Evolutionary conservation across 148 eudicot species (phyloP).

Genomic region (Euryodendron excelsum): DNA sequence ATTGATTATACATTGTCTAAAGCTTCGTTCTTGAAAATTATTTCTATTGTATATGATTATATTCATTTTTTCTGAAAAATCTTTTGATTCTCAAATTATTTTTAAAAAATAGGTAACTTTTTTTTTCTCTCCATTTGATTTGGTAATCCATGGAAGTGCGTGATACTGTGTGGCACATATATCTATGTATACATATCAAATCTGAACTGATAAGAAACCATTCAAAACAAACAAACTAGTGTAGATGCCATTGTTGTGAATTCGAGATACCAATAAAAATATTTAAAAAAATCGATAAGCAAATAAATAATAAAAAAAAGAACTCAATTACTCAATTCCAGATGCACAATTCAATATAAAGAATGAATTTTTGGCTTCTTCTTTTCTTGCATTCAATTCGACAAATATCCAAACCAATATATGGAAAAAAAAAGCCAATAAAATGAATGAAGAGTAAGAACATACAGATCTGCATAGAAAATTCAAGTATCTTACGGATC

Average conservation of each 20-base stretch:
- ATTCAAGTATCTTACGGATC: conserved; percentile 7
- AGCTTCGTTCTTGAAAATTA: no score
- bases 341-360: not conserved
- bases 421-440: not conserved
- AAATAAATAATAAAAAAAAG: not conserved
- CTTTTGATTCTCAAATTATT: no score
- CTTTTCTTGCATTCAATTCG: no score
- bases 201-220: not conserved
- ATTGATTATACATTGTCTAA: no score
- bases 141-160: not conserved
- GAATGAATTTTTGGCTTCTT: no score
- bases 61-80: no score
- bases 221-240: no score
- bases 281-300: no score
- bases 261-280: no score
- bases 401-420: no score
- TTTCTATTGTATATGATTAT: no score
- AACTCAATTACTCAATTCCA: not conserved
- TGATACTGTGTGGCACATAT: no score
- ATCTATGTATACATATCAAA: not conserved
- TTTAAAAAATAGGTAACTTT: not conserved
- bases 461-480: not conserved
- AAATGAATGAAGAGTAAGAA: not conserved
- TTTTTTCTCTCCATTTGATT: not conserved
- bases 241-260: not conserved